Conservation (phyloP, 73 alveolate genomes). For the Tetrahymena borealis region DNA sequence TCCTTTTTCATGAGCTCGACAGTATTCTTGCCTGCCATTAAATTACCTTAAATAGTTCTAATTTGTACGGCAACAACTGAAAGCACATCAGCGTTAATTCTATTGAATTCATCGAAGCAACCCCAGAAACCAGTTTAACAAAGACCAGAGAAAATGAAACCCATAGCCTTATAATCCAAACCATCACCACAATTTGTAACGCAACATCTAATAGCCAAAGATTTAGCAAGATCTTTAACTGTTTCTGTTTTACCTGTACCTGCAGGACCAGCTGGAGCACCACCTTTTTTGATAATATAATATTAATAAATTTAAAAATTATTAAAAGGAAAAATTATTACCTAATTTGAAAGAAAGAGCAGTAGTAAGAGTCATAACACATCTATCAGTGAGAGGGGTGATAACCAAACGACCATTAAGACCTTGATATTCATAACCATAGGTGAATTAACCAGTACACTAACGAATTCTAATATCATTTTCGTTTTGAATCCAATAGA, state of each 20-base stretch:
- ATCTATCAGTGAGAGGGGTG: slow-evolving; percentile 99
- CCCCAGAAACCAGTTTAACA: slow-evolving; percentile 99
- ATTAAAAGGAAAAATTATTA: too few species aligned
- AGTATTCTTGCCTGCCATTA: slow-evolving; percentile 66
- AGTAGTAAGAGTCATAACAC: slow-evolving; percentile 98
- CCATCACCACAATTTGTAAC: slow-evolving; percentile 99
- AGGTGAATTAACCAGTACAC: slow-evolving; percentile 92
- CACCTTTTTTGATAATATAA: too few species aligned
- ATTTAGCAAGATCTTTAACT: slow-evolving; percentile 96
- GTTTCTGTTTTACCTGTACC: slow-evolving; percentile 99
- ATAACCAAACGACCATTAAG: slow-evolving; percentile 95
- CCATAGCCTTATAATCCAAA: slow-evolving; percentile 97
- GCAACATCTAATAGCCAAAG: slow-evolving; percentile 94
- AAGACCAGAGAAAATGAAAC: slow-evolving; percentile 96
- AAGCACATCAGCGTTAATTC: slow-evolving; percentile 98
- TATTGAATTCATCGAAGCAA: slow-evolving; percentile 99
- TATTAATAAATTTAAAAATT: too few species aligned
- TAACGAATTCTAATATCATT: slow-evolving; percentile 92
- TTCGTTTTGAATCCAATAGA: slow-evolving; percentile 95
- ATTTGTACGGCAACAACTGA: slow-evolving; percentile 98
- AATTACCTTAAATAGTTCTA: slow-evolving; percentile 90
- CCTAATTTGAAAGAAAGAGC: slow-evolving; percentile 91
- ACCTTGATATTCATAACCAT: slow-evolving; percentile 91
- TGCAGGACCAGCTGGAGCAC: slow-evolving; percentile 99
- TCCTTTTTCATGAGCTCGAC: slow-evolving; percentile 93